Evolutionary conservation across 148 eudicot genomes (phyloP).

Genomic region (Spergularia marina): DNA sequence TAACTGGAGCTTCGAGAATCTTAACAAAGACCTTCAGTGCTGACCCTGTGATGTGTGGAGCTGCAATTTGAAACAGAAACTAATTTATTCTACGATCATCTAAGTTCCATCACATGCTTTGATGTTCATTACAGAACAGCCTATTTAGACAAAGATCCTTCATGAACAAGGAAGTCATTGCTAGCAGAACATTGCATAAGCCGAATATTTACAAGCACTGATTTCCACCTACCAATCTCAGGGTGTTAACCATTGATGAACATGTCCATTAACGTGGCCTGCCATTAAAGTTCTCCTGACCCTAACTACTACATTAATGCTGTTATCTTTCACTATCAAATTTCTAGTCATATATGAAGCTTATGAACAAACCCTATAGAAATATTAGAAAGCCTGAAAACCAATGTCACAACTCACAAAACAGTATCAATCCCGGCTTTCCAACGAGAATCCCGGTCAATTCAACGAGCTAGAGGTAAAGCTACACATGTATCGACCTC

Average conservation of each 20-base stretch:
- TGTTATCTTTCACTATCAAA: neutral
- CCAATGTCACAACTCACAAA: neutral
- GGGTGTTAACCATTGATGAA: too few relatives aligned
- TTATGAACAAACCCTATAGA: neutral
- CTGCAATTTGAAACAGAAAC: slow-evolving; percentile 41
- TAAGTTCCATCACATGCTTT: neutral
- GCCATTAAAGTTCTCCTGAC: too few relatives aligned
- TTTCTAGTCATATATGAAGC: neutral
- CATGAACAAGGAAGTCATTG: neutral
- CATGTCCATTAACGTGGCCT: too few relatives aligned
- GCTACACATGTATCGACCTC: neutral
- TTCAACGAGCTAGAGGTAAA: neutral
- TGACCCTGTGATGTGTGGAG: slow-evolving; percentile 81
- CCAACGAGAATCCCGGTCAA: neutral
- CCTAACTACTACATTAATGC: neutral
- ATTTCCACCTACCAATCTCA: neutral
- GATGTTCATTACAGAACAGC: neutral
- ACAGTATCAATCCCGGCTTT: neutral
- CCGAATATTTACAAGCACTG: neutral
- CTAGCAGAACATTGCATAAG: neutral
- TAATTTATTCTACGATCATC: neutral
- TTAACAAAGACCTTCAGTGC: slow-evolving; percentile 50
- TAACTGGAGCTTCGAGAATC: slow-evolving; percentile 55
- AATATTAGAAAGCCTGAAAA: neutral
- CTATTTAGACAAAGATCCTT: neutral